These are phyloP conservation scores for Tilletia horrida DNA, from an alignment of 1,284 basidiomycete species.

Conservation along the genomic window DNA sequence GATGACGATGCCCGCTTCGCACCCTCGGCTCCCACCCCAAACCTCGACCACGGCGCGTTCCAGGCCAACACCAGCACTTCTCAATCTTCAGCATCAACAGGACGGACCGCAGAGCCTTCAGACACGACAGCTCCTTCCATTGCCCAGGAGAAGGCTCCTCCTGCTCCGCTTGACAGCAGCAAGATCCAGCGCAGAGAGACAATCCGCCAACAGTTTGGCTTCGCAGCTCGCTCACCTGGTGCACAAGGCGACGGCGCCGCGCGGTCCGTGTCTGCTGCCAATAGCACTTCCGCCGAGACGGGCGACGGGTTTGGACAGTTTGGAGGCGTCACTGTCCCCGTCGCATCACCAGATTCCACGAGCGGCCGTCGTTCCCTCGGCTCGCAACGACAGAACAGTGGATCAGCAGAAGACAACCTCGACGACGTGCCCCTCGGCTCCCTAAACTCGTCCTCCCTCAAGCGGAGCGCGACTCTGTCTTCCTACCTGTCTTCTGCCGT, in stretches of 20 bases:
- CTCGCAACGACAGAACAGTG: neutral
- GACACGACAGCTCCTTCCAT: neutral
- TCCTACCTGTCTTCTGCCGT: conserved; percentile 43
- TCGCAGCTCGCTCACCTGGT: conserved; percentile 32
- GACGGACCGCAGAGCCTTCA: neutral
- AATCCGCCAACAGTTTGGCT: conserved; percentile 52
- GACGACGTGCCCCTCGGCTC: conserved; percentile 11
- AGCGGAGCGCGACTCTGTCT: conserved; percentile 35
- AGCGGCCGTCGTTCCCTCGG: conserved; percentile 8
- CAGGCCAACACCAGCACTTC: neutral
- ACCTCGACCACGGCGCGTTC: conserved; percentile 2
- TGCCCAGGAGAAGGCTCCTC: neutral
- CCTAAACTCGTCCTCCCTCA: conserved; percentile 21
- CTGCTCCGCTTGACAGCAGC: conserved; percentile 30
- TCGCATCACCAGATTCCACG: conserved; percentile 25
- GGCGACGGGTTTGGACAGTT: conserved; percentile 19
- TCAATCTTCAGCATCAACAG: neutral
- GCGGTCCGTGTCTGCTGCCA: neutral
- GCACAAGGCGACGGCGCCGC: conserved; percentile 17
- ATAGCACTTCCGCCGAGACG: conserved; percentile 13
- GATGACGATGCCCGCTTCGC: conserved; percentile 53
- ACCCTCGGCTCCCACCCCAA: conserved; percentile 21
- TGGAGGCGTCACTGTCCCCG: conserved; percentile 33
- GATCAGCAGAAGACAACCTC: neutral
- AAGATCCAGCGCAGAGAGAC: conserved; percentile 48